Evolutionary conservation across 345 rosid genomes (phyloP).

Genomic region (Brassica incana): DNA sequence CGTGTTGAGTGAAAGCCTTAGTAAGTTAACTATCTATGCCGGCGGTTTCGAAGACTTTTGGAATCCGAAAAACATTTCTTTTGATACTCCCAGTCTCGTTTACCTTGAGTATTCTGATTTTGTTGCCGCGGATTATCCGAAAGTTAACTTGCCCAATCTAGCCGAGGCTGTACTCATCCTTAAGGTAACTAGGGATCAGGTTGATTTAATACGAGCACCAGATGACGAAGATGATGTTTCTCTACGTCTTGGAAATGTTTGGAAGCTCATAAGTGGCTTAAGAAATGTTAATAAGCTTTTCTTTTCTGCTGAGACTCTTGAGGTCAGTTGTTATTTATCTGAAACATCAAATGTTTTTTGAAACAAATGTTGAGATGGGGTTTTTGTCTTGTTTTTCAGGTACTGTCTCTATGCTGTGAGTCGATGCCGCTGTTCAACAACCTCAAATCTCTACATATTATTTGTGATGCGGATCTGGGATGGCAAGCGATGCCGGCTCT

Average conservation of each 20-base stretch:
- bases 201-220: neutral
- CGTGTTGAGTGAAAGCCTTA: neutral
- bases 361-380: neutral
- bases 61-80: neutral
- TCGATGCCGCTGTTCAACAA: constrained; percentile 1
- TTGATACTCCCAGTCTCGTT: constrained; percentile 3
- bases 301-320: constrained; percentile 10
- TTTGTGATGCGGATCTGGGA: neutral
- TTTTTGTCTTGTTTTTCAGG: neutral
- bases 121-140: neutral
- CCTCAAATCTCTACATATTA: neutral
- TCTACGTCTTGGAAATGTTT: neutral
- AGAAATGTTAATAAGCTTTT: constrained; percentile 10
- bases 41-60: neutral
- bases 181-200: neutral
- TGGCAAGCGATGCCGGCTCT: constrained; percentile 25
- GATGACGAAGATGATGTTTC: neutral
- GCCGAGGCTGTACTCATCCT: neutral
- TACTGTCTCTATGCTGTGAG: neutral
- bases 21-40: neutral
- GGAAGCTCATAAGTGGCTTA: constrained; percentile 5
- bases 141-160: constrained; percentile 4
- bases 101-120: constrained; percentile 6
- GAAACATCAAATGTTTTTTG: neutral
- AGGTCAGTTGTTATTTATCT: constrained; percentile 9